Evolutionary conservation across 2,329 filamentous ascomycete species (phyloP), one percentile per base, ranked within the genome.

Genomic region (Phialophora chinensis): DNA sequence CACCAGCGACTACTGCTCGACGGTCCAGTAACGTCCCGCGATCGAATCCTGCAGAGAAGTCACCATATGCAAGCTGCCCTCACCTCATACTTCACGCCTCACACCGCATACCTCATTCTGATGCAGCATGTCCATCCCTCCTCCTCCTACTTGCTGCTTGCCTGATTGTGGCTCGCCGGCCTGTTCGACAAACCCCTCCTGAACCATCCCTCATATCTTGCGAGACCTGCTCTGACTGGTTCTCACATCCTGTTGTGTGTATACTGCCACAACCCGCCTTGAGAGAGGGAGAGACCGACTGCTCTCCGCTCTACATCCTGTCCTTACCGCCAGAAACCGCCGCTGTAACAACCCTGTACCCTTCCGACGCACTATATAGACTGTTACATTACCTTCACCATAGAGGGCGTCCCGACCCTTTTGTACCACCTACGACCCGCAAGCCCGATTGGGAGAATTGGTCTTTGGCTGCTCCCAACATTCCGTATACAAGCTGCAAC

Each of bases 251-350:
- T 66, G 47, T 27, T 54, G 42, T 62, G 62, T 67, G 49, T 42
- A 42, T 57, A 35, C 54, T 68, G n/a, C 50, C 52, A 38, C 35
- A 33, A 25, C 25, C 55, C 50, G 44, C 33, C 55, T 66, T 63
- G 61, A 63, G 62, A 69, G 67, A 59, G 47, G 31, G 59, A 44
- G 59, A 53, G 47, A 53, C 5, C 42, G 20, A 61, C n/a, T 38
- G 23, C 47, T 52, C 59, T 60, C 55, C 44, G 42, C 60, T 67
- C 60, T 66, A 65, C 62, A 59, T 70, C 60, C 68, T 70, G 68
- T 70, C 68, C 66, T 70, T 70, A 70, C 68, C 68, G 68, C 63
- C 58, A 54, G 35, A 64, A 57, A 47, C 53, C 25, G 33, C 53
- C 25, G 33, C 53, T 42, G 54, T 58, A 55, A 62, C 52, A 49